A percentile compares a stretch with the other conserved stretches of the same genome.
phyloP scores from a whole-genome alignment of 345 rosid genomes.

The Populus simonii region DNA sequence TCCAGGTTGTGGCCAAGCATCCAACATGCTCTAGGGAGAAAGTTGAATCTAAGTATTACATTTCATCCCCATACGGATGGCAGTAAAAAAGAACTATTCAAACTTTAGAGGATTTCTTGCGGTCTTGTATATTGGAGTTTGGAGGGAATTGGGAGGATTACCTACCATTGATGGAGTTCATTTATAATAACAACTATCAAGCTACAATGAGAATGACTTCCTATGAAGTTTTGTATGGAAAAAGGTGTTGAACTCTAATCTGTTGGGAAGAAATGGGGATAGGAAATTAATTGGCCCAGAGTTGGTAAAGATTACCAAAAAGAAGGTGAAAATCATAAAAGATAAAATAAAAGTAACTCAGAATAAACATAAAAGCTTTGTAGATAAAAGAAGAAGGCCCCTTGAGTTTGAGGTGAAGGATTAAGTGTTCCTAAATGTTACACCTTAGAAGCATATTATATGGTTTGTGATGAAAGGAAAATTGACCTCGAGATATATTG shows the following conservation, averaged over 20 bases:
- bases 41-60: too few relatives aligned
- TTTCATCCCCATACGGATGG: too few relatives aligned
- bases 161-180: neutral
- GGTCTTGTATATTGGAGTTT: too few relatives aligned
- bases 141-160: neutral
- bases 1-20: neutral
- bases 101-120: too few relatives aligned
- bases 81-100: too few relatives aligned
- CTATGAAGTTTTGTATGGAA: neutral
- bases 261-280: neutral
- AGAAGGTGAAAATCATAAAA: neutral
- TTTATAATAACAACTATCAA: neutral
- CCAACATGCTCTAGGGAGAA: neutral
- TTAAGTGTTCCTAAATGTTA: neutral
- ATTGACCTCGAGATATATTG: too few relatives aligned
- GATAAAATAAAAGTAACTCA: too few relatives aligned
- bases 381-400: too few relatives aligned
- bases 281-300: neutral
- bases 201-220: neutral
- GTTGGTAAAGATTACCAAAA: neutral
- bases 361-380: too few relatives aligned
- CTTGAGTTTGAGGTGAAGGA: neutral
- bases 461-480: neutral
- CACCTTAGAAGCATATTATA: neutral
- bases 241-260: neutral